These are phyloP conservation scores for Lichtheimia hyalospora DNA, from an alignment of 371 early-diverging fungal species.

Conservation along the genomic window DNA sequence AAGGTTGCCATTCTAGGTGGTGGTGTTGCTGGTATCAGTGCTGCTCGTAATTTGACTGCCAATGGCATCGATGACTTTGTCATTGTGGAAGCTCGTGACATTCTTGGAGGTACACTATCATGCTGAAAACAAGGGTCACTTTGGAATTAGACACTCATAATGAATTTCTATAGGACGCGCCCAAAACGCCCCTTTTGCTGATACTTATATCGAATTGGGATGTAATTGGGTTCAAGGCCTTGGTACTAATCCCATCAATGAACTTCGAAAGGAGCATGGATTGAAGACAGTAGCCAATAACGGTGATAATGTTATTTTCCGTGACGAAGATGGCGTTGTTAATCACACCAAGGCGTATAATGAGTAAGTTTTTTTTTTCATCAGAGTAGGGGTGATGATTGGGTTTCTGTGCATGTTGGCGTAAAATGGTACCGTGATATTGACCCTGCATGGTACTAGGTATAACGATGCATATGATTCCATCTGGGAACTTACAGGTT, in stretches of 20 bases:
- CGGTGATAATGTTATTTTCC: slow-evolving; percentile 34
- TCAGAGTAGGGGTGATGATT: neutral
- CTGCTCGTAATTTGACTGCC: slow-evolving; percentile 39
- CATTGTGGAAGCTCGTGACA: slow-evolving; percentile 44
- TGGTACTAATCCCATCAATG: slow-evolving; percentile 43
- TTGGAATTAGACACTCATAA: neutral
- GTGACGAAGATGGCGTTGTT: slow-evolving; percentile 25
- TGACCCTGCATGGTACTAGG: slow-evolving; percentile 1
- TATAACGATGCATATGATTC: slow-evolving; percentile 26
- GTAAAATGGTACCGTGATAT: neutral
- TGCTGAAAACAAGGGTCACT: neutral
- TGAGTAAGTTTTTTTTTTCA: slow-evolving; percentile 1
- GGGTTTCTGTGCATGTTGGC: too few species aligned
- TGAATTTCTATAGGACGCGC: slow-evolving; percentile 30
- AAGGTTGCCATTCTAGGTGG: slow-evolving; percentile 52
- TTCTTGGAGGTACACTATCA: slow-evolving; percentile 31
- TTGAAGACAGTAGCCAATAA: slow-evolving; percentile 27
- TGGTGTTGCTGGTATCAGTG: slow-evolving; percentile 51
- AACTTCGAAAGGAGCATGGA: slow-evolving; percentile 34
- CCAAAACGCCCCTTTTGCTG: slow-evolving; percentile 38
- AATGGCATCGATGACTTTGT: slow-evolving; percentile 40
- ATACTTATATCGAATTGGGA: slow-evolving; percentile 36
- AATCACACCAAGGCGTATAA: slow-evolving; percentile 23
- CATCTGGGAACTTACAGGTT: slow-evolving; percentile 29
- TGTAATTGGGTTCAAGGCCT: slow-evolving; percentile 58